phyloP scores from a whole-genome alignment of 2,329 filamentous ascomycete genomes.

The Lasiodiplodia sp. region DNA sequence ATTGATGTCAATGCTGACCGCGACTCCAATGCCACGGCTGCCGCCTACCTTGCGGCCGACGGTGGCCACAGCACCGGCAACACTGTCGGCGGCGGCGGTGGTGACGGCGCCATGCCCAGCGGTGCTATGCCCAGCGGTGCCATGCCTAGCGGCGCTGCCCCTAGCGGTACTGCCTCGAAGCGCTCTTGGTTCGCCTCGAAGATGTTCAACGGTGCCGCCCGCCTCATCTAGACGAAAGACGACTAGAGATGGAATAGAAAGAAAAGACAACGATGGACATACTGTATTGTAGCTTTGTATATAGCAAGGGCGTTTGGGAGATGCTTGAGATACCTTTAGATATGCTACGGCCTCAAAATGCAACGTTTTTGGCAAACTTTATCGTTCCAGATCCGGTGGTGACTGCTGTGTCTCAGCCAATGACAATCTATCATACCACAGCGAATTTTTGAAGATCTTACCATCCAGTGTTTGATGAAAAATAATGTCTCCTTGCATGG shows the following conservation, averaged over 20 bases:
- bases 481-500: neutral
- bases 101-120: neutral
- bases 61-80: slow-evolving; percentile 30
- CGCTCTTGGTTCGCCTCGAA: slow-evolving; percentile 21
- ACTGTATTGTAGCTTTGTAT: slow-evolving; percentile 4
- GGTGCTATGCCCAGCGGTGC: slow-evolving; percentile 17
- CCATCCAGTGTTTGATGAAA: neutral
- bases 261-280: neutral
- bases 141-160: slow-evolving; percentile 20
- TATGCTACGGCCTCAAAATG: neutral
- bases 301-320: slow-evolving; percentile 13
- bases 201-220: slow-evolving; percentile 23
- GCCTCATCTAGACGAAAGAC: neutral
- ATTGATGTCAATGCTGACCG: slow-evolving; percentile 24
- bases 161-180: slow-evolving; percentile 8
- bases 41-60: slow-evolving; percentile 27
- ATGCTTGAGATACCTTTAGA: slow-evolving; percentile 18
- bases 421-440: neutral
- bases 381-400: neutral
- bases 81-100: slow-evolving; percentile 20
- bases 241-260: neutral
- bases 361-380: neutral
- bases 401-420: neutral
- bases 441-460: neutral
- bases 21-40: slow-evolving; percentile 16